Evolutionary conservation across 129 eudicot species (phyloP).

Genomic region (Chrysanthemum makinoi): DNA sequence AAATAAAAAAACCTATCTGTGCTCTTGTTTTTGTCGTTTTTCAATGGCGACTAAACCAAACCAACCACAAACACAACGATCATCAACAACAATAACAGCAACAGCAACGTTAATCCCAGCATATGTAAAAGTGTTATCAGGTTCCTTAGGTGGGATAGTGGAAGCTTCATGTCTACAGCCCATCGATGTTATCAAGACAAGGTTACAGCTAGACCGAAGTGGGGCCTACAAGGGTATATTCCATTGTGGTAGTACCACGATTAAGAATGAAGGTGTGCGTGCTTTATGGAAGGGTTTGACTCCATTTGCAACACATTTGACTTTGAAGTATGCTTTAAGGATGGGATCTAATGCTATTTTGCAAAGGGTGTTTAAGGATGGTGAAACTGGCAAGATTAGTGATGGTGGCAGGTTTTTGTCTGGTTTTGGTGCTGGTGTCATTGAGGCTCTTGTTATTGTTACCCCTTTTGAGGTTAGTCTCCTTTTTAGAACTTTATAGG

Average conservation of each 20-base stretch:
- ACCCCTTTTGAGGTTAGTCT: conserved; percentile 84
- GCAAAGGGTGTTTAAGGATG: conserved; percentile 68
- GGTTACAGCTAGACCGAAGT: conserved; percentile 76
- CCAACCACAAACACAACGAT: too few species aligned
- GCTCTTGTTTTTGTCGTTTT: too few species aligned
- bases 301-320: conserved; percentile 85
- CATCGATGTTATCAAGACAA: conserved; percentile 87
- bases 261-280: conserved; percentile 60
- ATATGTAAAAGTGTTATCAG: conserved; percentile 73
- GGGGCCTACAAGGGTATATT: conserved; percentile 75
- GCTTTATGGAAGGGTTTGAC: conserved; percentile 94
- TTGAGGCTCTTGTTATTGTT: conserved; percentile 86
- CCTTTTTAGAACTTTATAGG: too few species aligned
- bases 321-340: conserved; percentile 77
- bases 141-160: conserved; percentile 77
- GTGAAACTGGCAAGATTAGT: conserved; percentile 56
- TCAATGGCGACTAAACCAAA: too few species aligned
- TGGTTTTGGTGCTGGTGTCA: conserved; percentile 95
- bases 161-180: conserved; percentile 88
- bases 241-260: conserved; percentile 73
- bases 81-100: too few species aligned
- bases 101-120: conserved; percentile 45
- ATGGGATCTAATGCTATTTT: conserved; percentile 90
- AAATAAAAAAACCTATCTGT: too few species aligned
- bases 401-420: conserved; percentile 58